These are phyloP conservation scores for Suillus placidus DNA, from an alignment of 768 basidiomycete genomes.

Conservation along the genomic window DNA sequence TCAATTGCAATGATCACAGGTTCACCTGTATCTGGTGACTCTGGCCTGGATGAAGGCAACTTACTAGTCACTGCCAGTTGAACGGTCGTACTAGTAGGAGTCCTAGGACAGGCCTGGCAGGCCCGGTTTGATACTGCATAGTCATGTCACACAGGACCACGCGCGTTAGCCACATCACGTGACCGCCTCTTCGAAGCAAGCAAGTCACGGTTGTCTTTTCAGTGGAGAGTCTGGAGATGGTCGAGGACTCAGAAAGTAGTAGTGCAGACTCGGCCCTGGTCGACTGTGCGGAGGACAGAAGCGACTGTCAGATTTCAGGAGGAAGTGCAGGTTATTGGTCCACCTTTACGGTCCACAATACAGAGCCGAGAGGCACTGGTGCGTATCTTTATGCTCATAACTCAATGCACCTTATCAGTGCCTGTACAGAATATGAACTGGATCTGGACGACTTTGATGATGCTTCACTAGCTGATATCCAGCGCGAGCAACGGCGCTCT, in stretches of 20 bases:
- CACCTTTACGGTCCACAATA: conserved; percentile 69
- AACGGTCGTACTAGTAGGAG: too few species aligned
- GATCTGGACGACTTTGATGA: conserved; percentile 84
- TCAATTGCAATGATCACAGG: neutral
- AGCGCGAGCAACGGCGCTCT: conserved; percentile 24
- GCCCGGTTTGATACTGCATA: too few species aligned
- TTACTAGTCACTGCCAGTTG: neutral
- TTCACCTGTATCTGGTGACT: neutral
- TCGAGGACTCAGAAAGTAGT: conserved; percentile 49
- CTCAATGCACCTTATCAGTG: conserved; percentile 16
- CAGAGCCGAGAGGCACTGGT: conserved; percentile 85
- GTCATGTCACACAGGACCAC: too few species aligned
- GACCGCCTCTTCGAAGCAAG: conserved; percentile 11
- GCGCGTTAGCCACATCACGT: too few species aligned
- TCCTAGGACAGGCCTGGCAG: neutral
- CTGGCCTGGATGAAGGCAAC: neutral
- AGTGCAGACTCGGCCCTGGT: conserved; percentile 36
- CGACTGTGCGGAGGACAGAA: conserved; percentile 39
- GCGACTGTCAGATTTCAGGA: conserved; percentile 68
- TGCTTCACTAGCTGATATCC: conserved; percentile 34
- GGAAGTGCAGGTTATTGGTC: conserved; percentile 67
- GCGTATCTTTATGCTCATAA: conserved; percentile 39
- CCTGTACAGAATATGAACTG: conserved; percentile 71
- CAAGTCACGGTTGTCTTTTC: conserved; percentile 60
- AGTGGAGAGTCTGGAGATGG: too few species aligned